Percentiles rank a stretch among this genome's conserved stretches.
Evolutionary conservation across 768 basidiomycete species (phyloP).

Genomic region (Pilatotrama ljubarskyi): DNA sequence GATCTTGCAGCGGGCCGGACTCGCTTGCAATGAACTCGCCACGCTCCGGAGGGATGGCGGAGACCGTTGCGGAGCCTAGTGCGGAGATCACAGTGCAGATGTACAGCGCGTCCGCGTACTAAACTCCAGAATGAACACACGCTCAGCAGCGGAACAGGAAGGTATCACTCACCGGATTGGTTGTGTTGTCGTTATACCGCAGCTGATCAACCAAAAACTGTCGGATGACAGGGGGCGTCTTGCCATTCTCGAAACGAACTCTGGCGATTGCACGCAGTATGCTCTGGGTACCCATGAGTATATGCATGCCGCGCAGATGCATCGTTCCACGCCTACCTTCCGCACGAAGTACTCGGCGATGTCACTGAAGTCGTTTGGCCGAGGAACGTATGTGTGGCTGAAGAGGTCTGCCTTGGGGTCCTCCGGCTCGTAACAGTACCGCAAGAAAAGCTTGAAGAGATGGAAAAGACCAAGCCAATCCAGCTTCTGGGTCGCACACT

Average conservation of each 20-base stretch:
- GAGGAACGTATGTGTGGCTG: slow-evolving; percentile 85
- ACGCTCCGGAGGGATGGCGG: slow-evolving; percentile 74
- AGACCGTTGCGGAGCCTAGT: slow-evolving; percentile 77
- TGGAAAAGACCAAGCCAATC: slow-evolving; percentile 94
- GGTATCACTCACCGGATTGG: slow-evolving; percentile 66
- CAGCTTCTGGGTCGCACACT: slow-evolving; percentile 84
- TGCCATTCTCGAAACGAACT: slow-evolving; percentile 84
- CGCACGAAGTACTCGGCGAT: slow-evolving; percentile 92
- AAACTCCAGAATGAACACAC: background rate
- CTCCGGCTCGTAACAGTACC: slow-evolving; percentile 88
- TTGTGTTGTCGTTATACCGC: slow-evolving; percentile 94
- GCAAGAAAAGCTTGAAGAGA: slow-evolving; percentile 91
- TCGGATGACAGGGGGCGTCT: slow-evolving; percentile 81
- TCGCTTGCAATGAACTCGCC: slow-evolving; percentile 76
- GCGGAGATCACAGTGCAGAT: slow-evolving; percentile 84
- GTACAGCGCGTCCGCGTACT: slow-evolving; percentile 93
- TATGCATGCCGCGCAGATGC: background rate
- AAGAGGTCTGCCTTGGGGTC: slow-evolving; percentile 82
- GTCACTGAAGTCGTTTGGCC: slow-evolving; percentile 93
- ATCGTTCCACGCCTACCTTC: slow-evolving; percentile 55
- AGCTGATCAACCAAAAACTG: slow-evolving; percentile 90
- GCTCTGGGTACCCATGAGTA: slow-evolving; percentile 44
- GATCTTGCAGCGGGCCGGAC: slow-evolving; percentile 61
- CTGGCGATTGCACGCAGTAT: slow-evolving; percentile 82
- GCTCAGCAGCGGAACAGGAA: too few relatives aligned